Base-by-base conservation (phyloP, 495 filamentous ascomycete genomes). In the Clohesyomyces aquaticus region DNA sequence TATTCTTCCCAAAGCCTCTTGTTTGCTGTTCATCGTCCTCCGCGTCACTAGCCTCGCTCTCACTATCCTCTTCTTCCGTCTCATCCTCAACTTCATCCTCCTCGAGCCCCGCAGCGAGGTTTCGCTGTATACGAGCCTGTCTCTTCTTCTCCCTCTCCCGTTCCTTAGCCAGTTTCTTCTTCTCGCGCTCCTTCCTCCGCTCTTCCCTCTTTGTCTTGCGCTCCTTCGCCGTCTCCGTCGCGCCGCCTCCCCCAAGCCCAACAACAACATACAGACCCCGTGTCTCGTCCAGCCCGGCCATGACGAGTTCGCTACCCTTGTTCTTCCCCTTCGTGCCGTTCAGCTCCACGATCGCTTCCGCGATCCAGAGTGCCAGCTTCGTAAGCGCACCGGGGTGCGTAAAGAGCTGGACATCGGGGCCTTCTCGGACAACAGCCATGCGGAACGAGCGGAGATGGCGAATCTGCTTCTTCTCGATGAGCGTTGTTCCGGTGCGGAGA, bases 351-450 rank as follows among this genome's bases (percentile, higher is more conserved):
- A 98, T 87, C 1, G 95, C 94, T 77, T 98, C 93, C 16, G 90
- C 91, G 57, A 98, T 82, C 94, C 94, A 98, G 1, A 96, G 78
- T 0, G 92, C 91, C 10, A 98, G 80, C 74, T 98, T 97, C 2
- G 90, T 93, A 56, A 98, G 77, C 10, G 95, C 95, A 3, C 90
- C 89, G 0, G 94, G 92, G 68, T 96, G 93, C 6, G 87, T 89
- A 75, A 98, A 98, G 9, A 96, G 82, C 42, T 83, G 76, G 4
- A 96, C 88, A 69, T 97, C 94, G 0, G 93, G 91, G 1, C 93
- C 90, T 71, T 98, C 94, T 71, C 95, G 96, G 67, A 98, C 93
- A 26, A 98, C 88, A 10, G 89, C 92, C 79, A 98, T 93, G 38
- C 94, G 89, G 76, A 97, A 98, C 6, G 92, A 89, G 6, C 89